A percentile compares a stretch with the other conserved stretches of the same genome.
Conservation (phyloP, 768 basidiomycete genomes). For the Rickenella mellea region DNA sequence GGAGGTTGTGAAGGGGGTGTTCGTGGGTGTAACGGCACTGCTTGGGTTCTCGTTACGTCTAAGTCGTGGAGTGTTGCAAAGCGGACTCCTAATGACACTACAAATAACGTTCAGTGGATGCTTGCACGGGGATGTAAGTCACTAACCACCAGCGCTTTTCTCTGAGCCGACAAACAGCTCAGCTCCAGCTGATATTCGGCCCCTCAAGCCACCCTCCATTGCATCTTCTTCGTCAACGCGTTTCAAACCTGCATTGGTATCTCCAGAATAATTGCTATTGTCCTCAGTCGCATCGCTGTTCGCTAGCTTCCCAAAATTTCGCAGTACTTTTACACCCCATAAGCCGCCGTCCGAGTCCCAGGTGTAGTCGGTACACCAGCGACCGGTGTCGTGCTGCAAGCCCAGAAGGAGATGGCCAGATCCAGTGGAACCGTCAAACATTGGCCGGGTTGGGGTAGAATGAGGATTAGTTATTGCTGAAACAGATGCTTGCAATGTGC, state of each 20-base stretch:
- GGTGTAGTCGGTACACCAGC: conserved; percentile 89
- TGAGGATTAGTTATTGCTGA: conserved; percentile 81
- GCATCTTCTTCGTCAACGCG: conserved; percentile 94
- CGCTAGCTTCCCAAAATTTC: conserved; percentile 80
- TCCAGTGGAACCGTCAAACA: conserved; percentile 27
- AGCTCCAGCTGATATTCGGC: conserved; percentile 84
- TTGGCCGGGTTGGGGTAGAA: conserved; percentile 27
- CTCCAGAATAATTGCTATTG: conserved; percentile 17
- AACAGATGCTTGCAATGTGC: conserved; percentile 73
- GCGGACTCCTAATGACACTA: conserved; percentile 89
- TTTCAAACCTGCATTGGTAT: conserved; percentile 36
- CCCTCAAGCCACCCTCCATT: conserved; percentile 83
- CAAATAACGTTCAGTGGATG: neutral
- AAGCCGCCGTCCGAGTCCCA: conserved; percentile 93
- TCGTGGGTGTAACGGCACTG: conserved; percentile 21
- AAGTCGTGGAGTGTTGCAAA: conserved; percentile 87
- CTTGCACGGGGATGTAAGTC: neutral
- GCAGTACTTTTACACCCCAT: conserved; percentile 81
- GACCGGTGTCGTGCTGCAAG: conserved; percentile 86
- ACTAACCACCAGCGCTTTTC: conserved; percentile 81
- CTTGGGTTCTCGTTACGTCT: conserved; percentile 14
- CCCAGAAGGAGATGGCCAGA: conserved; percentile 55
- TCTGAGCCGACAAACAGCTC: conserved; percentile 94
- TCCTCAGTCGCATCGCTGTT: conserved; percentile 23
- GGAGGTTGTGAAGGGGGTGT: conserved; percentile 62